Evolutionary conservation across 2,329 filamentous ascomycete species (phyloP), one percentile per base, ranked within the genome.

Genomic region (Tolypocladium album): DNA sequence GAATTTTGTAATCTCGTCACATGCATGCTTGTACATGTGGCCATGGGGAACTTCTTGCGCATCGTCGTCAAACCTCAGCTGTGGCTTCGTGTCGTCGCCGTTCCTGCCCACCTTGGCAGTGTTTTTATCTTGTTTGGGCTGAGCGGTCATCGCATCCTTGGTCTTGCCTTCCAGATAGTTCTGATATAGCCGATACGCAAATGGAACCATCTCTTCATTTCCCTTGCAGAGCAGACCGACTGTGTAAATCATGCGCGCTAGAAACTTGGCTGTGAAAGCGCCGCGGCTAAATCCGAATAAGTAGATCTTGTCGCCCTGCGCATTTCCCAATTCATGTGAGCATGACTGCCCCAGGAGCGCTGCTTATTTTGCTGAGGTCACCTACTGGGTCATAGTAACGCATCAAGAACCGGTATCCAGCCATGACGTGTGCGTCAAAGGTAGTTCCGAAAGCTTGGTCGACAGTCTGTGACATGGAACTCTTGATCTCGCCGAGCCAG

Each of bases 351-450:
- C 22, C 12, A 12, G 12, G 13, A 5, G n/a, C 17, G 4, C 12
- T 27, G 45, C 13, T 27, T 5, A 3, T 17, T 4, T n/a, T 13
- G 13, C 24, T n/a, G 15, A 38, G 27, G 34, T 20, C 2, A 45
- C 74, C 67, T 61, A 73, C 75, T n/a, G 69, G 67, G 38, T 74
- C 69, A 59, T 82, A 82, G 65, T 79, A 80, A 12, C 78, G 75
- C 81, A 83, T 83, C 27, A 83, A 63, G 60, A 83, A 83, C 3
- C 75, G 71, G 62, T 83, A 83, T 0, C 79, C 81, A 6, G 75
- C 77, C 56, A 79, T 75, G 9, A 83, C 78, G 60, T 83, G 81
- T 2, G 75, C 72, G 53, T 79, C 78, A 57, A 82, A 82, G 0
- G 77, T 77, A 27, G 70, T 76, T 4, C 76, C 78, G 4, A 80